These are phyloP conservation scores for Rhodotorula sp. DNA, from an alignment of 1,284 basidiomycete genomes.

Conservation along the genomic window DNA sequence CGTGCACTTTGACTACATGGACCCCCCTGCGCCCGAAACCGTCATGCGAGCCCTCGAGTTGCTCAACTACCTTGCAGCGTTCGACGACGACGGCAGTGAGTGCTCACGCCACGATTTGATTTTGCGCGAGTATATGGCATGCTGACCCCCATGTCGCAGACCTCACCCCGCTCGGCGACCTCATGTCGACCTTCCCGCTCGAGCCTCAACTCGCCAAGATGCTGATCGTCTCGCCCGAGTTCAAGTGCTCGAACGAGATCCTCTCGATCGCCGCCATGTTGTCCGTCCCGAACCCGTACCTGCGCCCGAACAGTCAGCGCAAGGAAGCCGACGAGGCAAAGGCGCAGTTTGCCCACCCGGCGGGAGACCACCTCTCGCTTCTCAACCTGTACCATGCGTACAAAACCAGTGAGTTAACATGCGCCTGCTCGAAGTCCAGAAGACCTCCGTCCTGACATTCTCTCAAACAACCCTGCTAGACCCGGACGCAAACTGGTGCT, in stretches of 20 bases:
- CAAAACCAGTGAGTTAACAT: constrained; percentile 56
- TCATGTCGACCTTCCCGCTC: constrained; percentile 98
- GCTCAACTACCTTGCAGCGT: constrained; percentile 85
- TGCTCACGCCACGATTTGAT: neutral
- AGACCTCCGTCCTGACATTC: too few species aligned
- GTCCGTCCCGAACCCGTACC: constrained; percentile 93
- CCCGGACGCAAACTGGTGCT: constrained; percentile 83
- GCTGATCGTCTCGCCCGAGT: constrained; percentile 90
- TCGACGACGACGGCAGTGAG: constrained; percentile 83
- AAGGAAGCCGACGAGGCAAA: constrained; percentile 92
- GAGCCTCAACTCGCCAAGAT: constrained; percentile 97
- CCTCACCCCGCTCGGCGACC: constrained; percentile 77
- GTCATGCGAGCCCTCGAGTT: constrained; percentile 96
- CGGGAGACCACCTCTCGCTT: constrained; percentile 92
- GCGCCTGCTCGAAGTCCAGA: neutral
- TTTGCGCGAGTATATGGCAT: neutral
- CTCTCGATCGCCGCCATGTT: constrained; percentile 95
- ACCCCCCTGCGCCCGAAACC: constrained; percentile 94
- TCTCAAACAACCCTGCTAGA: constrained; percentile 40
- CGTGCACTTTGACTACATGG: constrained; percentile 90
- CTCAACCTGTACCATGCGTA: constrained; percentile 97
- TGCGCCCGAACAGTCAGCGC: constrained; percentile 82
- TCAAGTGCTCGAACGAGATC: constrained; percentile 94
- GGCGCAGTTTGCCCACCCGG: constrained; percentile 82
- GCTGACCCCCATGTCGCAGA: constrained; percentile 46